Evolutionary conservation across 352 stramenopile genomes (phyloP).

Genomic region (Phytophthora kernoviae): DNA sequence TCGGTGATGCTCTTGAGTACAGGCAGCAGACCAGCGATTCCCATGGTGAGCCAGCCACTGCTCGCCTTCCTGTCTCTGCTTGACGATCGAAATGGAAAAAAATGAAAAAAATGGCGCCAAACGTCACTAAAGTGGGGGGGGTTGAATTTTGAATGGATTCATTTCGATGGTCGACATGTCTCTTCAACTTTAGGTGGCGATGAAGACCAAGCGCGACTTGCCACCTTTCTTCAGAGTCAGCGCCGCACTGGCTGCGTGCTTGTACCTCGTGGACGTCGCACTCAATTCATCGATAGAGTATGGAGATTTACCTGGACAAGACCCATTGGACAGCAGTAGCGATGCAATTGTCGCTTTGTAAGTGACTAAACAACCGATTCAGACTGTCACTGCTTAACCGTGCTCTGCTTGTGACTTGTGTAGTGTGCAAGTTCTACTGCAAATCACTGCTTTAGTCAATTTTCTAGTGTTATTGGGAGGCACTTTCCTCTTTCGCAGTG

Average conservation of each 20-base stretch:
- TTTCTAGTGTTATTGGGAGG: constrained; percentile 60
- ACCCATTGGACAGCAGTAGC: constrained; percentile 30
- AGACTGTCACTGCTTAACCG: not conserved
- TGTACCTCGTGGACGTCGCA: constrained; percentile 61
- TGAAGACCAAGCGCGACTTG: constrained; percentile 16
- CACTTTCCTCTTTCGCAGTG: constrained; percentile 78
- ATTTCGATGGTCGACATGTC: constrained; percentile 10
- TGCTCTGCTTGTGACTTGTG: too few species aligned
- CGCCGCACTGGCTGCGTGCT: constrained; percentile 38
- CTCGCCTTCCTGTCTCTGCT: constrained; percentile 18
- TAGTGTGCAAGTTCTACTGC: constrained; percentile 69
- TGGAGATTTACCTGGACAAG: constrained; percentile 46
- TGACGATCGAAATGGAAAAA: constrained; percentile 17
- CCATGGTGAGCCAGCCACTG: constrained; percentile 35
- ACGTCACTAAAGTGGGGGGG: constrained; percentile 13
- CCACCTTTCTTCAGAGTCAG: constrained; percentile 47
- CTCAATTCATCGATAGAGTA: constrained; percentile 73
- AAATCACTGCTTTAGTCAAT: constrained; percentile 61
- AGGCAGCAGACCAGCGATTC: constrained; percentile 61
- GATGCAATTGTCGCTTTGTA: constrained; percentile 65
- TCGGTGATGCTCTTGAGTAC: constrained; percentile 83
- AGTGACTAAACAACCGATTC: not conserved
- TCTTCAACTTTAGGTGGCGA: not conserved
- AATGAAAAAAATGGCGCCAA: constrained; percentile 42
- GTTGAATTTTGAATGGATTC: constrained; percentile 6